phyloP scores from a whole-genome alignment of 768 basidiomycete genomes.

The Naematelia encephala region DNA sequence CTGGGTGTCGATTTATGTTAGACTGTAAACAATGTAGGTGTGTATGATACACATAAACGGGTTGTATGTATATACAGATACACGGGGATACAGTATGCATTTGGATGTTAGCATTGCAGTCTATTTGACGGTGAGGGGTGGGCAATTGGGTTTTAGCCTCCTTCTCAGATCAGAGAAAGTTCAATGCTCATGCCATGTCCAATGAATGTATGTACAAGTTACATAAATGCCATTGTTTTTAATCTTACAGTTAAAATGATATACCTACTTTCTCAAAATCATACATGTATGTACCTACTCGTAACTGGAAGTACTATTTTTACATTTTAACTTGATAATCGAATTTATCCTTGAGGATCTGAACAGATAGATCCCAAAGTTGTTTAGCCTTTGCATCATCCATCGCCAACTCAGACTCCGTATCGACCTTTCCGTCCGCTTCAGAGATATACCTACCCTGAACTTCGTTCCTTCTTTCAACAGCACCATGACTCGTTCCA shows the following conservation, averaged over 20 bases:
- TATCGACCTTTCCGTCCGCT: slow-evolving; percentile 45
- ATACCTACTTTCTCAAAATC: too few relatives aligned
- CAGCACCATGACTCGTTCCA: slow-evolving; percentile 25
- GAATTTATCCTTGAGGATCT: slow-evolving; percentile 46
- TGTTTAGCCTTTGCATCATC: slow-evolving; percentile 32
- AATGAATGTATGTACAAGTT: too few relatives aligned
- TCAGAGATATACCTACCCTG: slow-evolving; percentile 48
- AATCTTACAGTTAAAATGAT: too few relatives aligned
- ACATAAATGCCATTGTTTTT: too few relatives aligned
- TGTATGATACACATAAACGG: neutral
- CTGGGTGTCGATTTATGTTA: neutral
- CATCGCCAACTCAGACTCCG: slow-evolving; percentile 45
- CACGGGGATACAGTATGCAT: too few relatives aligned
- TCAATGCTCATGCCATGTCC: too few relatives aligned
- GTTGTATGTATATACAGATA: too few relatives aligned
- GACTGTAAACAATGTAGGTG: neutral
- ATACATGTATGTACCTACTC: too few relatives aligned
- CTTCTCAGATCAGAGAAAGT: too few relatives aligned
- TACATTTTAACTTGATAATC: slow-evolving; percentile 37
- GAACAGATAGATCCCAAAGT: slow-evolving; percentile 45
- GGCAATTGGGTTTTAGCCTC: too few relatives aligned
- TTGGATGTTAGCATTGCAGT: too few relatives aligned
- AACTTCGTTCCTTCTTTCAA: slow-evolving; percentile 31
- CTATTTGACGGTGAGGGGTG: too few relatives aligned
- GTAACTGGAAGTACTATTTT: neutral